A percentile compares a stretch with the other conserved stretches of the same genome.
Conservation (phyloP, 108 stramenopile genomes). For the Aurantiochytrium sp. region DNA sequence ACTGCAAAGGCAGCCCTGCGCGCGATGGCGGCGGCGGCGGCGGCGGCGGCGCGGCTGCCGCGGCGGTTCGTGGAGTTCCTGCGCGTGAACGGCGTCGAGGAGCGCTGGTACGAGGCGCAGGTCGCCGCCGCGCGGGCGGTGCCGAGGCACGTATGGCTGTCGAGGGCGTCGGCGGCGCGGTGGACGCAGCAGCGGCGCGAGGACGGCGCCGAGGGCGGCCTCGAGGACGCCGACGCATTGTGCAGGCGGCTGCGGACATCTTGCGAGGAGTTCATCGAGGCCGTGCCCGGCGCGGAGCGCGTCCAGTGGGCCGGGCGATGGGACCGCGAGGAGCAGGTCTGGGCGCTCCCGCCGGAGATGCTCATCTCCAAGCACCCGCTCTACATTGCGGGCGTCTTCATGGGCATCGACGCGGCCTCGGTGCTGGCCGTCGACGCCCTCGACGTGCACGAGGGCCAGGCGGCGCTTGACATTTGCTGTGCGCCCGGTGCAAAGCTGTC, state of each 20-base stretch:
- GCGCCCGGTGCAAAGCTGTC: constrained; percentile 15
- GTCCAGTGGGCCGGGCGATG: background rate
- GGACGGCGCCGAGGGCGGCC: background rate
- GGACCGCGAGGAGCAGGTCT: background rate
- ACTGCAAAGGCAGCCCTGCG: too few relatives aligned
- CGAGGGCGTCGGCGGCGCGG: background rate
- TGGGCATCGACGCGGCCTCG: constrained; percentile 1
- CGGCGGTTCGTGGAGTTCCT: background rate
- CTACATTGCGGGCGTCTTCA: background rate
- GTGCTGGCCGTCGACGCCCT: constrained; percentile 6
- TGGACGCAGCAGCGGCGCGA: background rate
- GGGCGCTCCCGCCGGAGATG: background rate
- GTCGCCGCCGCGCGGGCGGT: background rate
- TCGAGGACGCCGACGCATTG: background rate
- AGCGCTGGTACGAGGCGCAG: background rate
- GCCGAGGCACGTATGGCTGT: background rate
- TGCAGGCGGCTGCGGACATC: background rate
- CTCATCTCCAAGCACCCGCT: background rate
- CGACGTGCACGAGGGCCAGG: background rate
- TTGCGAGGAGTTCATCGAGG: background rate
- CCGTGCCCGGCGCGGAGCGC: background rate
- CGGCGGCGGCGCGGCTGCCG: background rate
- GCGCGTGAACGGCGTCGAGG: background rate
- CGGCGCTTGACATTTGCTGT: constrained; percentile 7
- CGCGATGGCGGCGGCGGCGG: background rate